A percentile compares a stretch with the other conserved stretches of the same genome.
Evolutionary conservation across 208 protist species (phyloP).

Genomic region (Porcisia deanei): DNA sequence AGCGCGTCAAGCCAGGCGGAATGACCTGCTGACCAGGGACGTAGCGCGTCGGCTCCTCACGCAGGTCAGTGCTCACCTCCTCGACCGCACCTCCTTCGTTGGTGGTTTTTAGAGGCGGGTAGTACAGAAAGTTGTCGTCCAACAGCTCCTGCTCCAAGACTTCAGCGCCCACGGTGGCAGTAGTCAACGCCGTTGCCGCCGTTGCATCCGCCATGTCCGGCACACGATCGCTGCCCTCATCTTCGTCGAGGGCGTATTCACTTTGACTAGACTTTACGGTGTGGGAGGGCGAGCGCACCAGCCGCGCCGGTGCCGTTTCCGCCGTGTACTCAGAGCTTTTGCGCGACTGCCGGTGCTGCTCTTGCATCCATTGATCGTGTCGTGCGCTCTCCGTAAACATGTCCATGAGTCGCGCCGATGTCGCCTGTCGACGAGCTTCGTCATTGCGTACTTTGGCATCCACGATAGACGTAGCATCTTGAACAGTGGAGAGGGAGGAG

Average conservation of each 20-base stretch:
- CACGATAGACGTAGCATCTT: not conserved
- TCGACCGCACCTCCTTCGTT: not conserved
- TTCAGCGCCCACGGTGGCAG: constrained; percentile 12
- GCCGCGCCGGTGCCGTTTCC: not conserved
- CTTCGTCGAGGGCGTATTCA: constrained; percentile 4
- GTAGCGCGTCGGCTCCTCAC: constrained; percentile 35
- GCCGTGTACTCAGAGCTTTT: constrained; percentile 8
- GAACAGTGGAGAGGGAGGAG: not conserved
- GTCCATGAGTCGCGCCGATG: constrained; percentile 22
- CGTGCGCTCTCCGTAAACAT: constrained; percentile 29
- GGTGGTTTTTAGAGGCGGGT: constrained; percentile 27
- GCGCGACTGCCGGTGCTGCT: constrained; percentile 14
- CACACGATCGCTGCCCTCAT: not conserved
- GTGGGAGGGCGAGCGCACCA: constrained; percentile 1
- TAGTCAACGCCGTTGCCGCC: not conserved
- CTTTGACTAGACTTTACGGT: not conserved
- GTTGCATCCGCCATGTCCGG: constrained; percentile 1
- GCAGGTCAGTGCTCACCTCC: not conserved
- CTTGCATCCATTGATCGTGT: constrained; percentile 27
- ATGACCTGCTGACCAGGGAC: constrained; percentile 86
- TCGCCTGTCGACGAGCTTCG: constrained; percentile 13
- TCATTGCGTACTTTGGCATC: constrained; percentile 5
- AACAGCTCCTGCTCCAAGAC: constrained; percentile 75
- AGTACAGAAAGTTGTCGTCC: constrained; percentile 81
- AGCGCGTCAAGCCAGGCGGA: constrained; percentile 77